These are phyloP conservation scores for Zygosaccharomyces bisporus DNA, from an alignment of 805 yeast genomes.

Conservation along the genomic window DNA sequence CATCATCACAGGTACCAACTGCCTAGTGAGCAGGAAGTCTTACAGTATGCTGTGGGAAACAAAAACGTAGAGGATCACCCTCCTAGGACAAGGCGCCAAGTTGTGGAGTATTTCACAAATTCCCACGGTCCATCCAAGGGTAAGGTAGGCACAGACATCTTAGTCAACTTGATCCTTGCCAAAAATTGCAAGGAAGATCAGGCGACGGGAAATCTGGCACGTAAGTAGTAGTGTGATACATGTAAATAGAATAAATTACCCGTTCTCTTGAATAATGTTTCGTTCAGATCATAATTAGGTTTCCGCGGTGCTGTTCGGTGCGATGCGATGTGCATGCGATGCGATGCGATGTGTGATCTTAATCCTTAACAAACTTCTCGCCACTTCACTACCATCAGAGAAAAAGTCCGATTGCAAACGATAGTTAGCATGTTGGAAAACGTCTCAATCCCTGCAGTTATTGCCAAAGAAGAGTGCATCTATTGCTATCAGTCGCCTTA, in stretches of 20 bases:
- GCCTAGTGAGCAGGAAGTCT: constrained; percentile 67
- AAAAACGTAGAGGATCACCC: constrained; percentile 62
- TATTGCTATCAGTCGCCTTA: constrained; percentile 73
- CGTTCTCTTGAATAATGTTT: not conserved
- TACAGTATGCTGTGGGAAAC: constrained; percentile 59
- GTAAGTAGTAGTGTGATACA: not conserved
- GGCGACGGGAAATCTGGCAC: not conserved
- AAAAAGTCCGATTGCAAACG: not conserved
- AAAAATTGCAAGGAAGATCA: constrained; percentile 18
- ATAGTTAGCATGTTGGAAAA: constrained; percentile 10
- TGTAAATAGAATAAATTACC: constrained; percentile 6
- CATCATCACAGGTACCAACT: constrained; percentile 54
- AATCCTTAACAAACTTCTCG: not conserved
- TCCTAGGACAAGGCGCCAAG: constrained; percentile 66
- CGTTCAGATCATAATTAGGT: no score
- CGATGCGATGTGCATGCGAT: not conserved
- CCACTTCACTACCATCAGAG: not conserved
- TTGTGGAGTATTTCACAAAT: constrained; percentile 53
- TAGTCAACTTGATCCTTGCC: constrained; percentile 21
- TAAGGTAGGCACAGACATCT: constrained; percentile 24
- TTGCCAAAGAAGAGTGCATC: constrained; percentile 87
- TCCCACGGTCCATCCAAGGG: constrained; percentile 24
- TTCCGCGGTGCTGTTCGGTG: not conserved
- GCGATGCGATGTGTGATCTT: not conserved
- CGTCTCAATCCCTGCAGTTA: constrained; percentile 36